phyloP scores from a whole-genome alignment of 805 yeast species.

The Metschnikowia matae region DNA sequence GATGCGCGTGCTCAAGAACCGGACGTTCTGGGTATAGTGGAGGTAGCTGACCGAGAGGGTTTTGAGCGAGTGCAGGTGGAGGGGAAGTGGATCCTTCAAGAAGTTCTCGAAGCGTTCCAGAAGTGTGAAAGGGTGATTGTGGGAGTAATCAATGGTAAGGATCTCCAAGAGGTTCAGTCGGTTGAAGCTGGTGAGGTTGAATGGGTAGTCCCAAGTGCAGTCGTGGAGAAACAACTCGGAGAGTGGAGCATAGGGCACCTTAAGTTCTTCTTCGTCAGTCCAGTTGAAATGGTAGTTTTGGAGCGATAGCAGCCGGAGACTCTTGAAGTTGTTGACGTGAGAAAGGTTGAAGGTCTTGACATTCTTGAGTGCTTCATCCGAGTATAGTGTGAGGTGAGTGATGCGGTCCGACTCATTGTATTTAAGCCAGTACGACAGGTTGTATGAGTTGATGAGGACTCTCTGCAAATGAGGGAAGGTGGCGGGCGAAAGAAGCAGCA shows the following conservation, averaged over 20 bases:
- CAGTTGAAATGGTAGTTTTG: slow-evolving; percentile 42
- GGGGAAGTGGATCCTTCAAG: slow-evolving; percentile 19
- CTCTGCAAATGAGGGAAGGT: slow-evolving; percentile 21
- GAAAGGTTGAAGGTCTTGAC: slow-evolving; percentile 38
- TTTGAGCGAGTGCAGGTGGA: slow-evolving; percentile 15
- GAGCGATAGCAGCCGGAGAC: slow-evolving; percentile 32
- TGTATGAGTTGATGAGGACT: slow-evolving; percentile 29
- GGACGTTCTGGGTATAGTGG: slow-evolving; percentile 11
- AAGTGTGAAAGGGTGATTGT: slow-evolving; percentile 29
- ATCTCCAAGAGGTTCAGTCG: slow-evolving; percentile 18
- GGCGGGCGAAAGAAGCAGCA: slow-evolving; percentile 18
- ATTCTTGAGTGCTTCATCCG: slow-evolving; percentile 18
- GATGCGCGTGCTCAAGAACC: slow-evolving; percentile 12
- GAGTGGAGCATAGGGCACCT: slow-evolving; percentile 17
- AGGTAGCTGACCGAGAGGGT: slow-evolving; percentile 14
- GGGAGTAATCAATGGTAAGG: slow-evolving; percentile 24
- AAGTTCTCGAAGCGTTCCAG: slow-evolving; percentile 37
- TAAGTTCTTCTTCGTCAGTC: slow-evolving; percentile 22
- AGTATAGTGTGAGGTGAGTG: slow-evolving; percentile 23
- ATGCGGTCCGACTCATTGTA: slow-evolving; percentile 25
- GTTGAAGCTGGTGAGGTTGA: slow-evolving; percentile 38
- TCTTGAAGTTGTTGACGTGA: slow-evolving; percentile 38
- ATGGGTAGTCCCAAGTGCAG: slow-evolving; percentile 59
- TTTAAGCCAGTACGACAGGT: slow-evolving; percentile 41
- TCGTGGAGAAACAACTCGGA: slow-evolving; percentile 31